Conservation (phyloP, 2,329 filamentous ascomycete species). For the Pseudopyrenochaeta lycopersici region DNA sequence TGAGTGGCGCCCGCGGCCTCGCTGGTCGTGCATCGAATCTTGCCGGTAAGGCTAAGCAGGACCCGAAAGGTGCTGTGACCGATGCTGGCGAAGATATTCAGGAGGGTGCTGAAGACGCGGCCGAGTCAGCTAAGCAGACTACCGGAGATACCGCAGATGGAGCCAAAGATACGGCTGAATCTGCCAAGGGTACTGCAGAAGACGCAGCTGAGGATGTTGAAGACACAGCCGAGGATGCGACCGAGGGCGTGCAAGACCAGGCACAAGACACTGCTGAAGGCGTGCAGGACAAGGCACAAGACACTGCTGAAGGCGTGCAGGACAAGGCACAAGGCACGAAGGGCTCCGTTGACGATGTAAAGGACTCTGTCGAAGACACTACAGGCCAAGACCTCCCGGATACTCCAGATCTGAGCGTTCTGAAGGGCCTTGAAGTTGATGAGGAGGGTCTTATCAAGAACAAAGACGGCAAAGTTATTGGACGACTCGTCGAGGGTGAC, state of each 20-base stretch:
- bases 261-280: slow-evolving; percentile 42
- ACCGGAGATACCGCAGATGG: slow-evolving; percentile 45
- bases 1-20: slow-evolving; percentile 57
- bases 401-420: slow-evolving; percentile 55
- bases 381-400: slow-evolving; percentile 46
- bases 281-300: slow-evolving; percentile 36
- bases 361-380: slow-evolving; percentile 39
- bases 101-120: slow-evolving; percentile 43
- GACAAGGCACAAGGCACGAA: slow-evolving; percentile 28
- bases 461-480: slow-evolving; percentile 59
- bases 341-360: slow-evolving; percentile 39
- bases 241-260: slow-evolving; percentile 40
- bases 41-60: slow-evolving; percentile 53
- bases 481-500: slow-evolving; percentile 61
- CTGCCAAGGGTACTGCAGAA: slow-evolving; percentile 40
- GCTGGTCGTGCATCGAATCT: slow-evolving; percentile 58
- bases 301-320: slow-evolving; percentile 36
- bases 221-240: slow-evolving; percentile 36
- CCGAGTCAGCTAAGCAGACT: slow-evolving; percentile 41
- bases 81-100: slow-evolving; percentile 48
- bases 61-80: slow-evolving; percentile 48
- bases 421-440: slow-evolving; percentile 62
- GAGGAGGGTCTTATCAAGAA: slow-evolving; percentile 64
- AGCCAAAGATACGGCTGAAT: slow-evolving; percentile 48
- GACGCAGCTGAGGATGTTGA: slow-evolving; percentile 42